Evolutionary conservation across 2,329 filamentous ascomycete species (phyloP), one percentile per base, ranked within the genome.

Genomic region (Cladophialophora immunda): DNA sequence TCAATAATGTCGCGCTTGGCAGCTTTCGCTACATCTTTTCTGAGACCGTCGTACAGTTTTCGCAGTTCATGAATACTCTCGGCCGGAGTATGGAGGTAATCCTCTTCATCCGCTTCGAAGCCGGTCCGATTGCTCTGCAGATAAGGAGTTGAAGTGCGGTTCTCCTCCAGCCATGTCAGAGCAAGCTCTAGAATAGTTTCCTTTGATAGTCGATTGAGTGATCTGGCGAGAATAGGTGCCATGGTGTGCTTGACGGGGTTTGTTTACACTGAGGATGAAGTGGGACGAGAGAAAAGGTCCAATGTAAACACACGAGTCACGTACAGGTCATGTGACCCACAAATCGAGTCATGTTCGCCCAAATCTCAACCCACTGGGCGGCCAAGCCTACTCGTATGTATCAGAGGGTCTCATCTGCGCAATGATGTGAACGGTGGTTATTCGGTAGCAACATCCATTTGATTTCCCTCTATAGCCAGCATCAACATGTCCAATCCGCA

Each of bases 141-240:
- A 75, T 84, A 88, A 0, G 90, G 90, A 1, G 82, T 81, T 52
- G 86, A 89, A 19, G 85, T 81, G 4, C 84, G 78, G 47, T 88
- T 81, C 69, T 91, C 89, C 69, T 84, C 82, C 2, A 96, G 87
- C 93, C 93, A 97, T 80, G 90, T 86, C 25, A 93, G 84, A 0
- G 86, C 90, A 8, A 97, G 84, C 0, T 88, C 86, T 29, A 95
- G 80, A 25, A 97, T 85, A 0, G 91, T 88, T 55, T 89, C 81
- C 58, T 92, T 89, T 1, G 92, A 90, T 19, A 96, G 84, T 62
- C 89, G 89, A 67, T 83, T 85, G 57, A 97, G 83, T 47, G 86
- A 83, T 77, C 91, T 92, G 70, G 85, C 77, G 57, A 93, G 85
- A 32, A 88, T 83, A 54, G 86, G 81, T 75, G 90, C 90, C 66